Evolutionary conservation across 1,284 basidiomycete genomes (phyloP), one percentile per base, ranked within the genome.

Genomic region (Cutaneotrichosporon daszewskae): DNA sequence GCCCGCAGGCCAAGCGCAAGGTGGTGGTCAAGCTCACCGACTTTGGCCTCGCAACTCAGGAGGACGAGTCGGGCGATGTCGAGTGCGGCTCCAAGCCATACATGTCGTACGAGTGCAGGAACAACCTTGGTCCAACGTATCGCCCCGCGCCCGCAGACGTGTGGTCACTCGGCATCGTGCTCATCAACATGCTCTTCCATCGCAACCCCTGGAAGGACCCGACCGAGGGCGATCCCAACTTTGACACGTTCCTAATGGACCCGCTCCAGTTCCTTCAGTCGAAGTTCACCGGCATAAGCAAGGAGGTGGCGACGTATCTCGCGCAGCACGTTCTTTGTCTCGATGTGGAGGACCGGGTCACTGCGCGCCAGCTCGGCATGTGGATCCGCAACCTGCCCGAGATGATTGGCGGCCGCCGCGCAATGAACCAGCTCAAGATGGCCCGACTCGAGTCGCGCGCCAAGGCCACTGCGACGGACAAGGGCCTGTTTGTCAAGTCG

Each of bases 131-230:
- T 23, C 87, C 89, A 49, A 86, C 84, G 37, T 98, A 98, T 75
- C 80, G 83, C 57, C 91, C 94, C 44, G 85, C 84, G 57, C 87
- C 89, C 51, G 94, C 95, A 49, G 94, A 98, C 72, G 88, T 97
- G 43, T 98, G 94, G 94, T 97, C 92, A 22, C 79, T 98, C 54
- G 95, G 94, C 47, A 94, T 98, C 64, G 94, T 98, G 49, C 80
- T 98, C 57, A 88, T 98, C 77, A 98, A 98, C 72, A 88, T 98
- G 84, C 77, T 98, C 67, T 99, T 96, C 75, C 94, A 98, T 71
- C 87, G 83, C 70, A 97, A 95, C 71, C 94, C 94, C 16, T 99
- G 95, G 90, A 86, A 86, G 37, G 95, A 98, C 68, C 94, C 95
- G 78, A 81, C 69, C 76, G 79, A 58, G 82, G 84, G 73, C 54